Conservation (phyloP, 108 stramenopile species). For the Nitzschia sp. region DNA sequence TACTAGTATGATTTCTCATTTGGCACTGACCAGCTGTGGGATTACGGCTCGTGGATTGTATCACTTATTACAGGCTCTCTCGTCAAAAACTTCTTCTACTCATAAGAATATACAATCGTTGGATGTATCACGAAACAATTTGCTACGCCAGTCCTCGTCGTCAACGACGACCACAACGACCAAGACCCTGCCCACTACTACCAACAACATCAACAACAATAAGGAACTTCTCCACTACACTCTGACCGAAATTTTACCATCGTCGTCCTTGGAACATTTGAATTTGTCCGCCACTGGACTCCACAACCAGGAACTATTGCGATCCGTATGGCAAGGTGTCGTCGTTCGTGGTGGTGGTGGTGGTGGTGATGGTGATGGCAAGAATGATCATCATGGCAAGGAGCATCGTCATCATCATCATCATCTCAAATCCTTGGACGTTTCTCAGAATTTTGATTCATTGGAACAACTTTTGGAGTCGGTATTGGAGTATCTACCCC, state of each 20-base stretch:
- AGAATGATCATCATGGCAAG: background rate
- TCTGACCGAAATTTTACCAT: background rate
- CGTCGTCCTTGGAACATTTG: background rate
- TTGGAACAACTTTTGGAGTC: background rate
- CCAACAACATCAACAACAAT: no score
- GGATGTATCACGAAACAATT: background rate
- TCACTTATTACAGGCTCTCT: background rate
- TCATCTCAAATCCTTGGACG: background rate
- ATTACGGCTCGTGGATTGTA: conserved; percentile 1
- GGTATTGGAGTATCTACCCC: background rate
- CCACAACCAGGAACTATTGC: background rate
- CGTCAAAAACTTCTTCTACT: no score
- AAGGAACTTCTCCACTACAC: background rate
- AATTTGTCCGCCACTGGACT: background rate
- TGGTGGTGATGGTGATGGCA: no score
- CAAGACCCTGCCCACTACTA: background rate
- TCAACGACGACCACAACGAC: background rate
- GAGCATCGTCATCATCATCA: background rate
- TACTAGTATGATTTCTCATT: background rate
- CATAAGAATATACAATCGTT: background rate
- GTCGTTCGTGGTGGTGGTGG: no score
- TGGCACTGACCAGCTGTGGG: background rate
- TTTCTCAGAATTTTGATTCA: background rate
- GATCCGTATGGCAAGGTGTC: background rate
- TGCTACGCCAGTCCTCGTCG: background rate